These are phyloP conservation scores for Candida pseudocylindracea DNA, from an alignment of 1,139 yeast species.

Conservation along the genomic window DNA sequence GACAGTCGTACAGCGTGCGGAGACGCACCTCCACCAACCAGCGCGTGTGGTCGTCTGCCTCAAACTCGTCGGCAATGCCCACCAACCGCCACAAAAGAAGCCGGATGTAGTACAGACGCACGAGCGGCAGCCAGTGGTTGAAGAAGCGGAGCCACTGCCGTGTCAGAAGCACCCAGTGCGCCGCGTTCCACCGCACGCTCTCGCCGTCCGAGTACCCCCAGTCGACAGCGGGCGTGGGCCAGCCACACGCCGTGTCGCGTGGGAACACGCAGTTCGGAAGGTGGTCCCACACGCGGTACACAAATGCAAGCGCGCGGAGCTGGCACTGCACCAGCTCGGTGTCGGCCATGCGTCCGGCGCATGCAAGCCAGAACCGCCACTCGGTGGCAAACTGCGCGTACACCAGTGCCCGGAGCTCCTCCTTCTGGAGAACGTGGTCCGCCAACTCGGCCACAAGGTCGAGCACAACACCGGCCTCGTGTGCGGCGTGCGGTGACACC, in stretches of 20 bases:
- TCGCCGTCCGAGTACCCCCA: conserved; percentile 17
- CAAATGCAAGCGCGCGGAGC: conserved; percentile 36
- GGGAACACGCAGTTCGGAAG: conserved; percentile 19
- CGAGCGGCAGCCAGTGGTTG: conserved; percentile 64
- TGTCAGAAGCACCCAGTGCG: conserved; percentile 29
- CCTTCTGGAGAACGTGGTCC: conserved; percentile 12
- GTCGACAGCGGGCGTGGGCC: conserved; percentile 1
- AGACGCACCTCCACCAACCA: conserved; percentile 3
- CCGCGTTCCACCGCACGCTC: conserved; percentile 21
- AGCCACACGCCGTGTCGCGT: not conserved
- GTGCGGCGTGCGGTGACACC: conserved; percentile 21
- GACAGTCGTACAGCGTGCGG: not conserved
- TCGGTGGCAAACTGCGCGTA: conserved; percentile 7
- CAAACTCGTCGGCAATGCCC: conserved; percentile 17
- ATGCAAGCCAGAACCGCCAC: conserved; percentile 64
- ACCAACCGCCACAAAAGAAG: conserved; percentile 47
- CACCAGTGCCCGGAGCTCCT: conserved; percentile 6
- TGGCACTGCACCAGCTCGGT: conserved; percentile 44
- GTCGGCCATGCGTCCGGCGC: conserved; percentile 28
- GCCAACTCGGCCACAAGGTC: conserved; percentile 23
- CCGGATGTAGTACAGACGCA: conserved; percentile 46
- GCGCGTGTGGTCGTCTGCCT: conserved; percentile 7
- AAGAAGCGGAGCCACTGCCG: conserved; percentile 31
- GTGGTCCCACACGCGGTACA: conserved; percentile 56
- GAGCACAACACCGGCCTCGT: conserved; percentile 19